phyloP scores from a whole-genome alignment of 768 basidiomycete genomes.

The Antrodiella citrinella region DNA sequence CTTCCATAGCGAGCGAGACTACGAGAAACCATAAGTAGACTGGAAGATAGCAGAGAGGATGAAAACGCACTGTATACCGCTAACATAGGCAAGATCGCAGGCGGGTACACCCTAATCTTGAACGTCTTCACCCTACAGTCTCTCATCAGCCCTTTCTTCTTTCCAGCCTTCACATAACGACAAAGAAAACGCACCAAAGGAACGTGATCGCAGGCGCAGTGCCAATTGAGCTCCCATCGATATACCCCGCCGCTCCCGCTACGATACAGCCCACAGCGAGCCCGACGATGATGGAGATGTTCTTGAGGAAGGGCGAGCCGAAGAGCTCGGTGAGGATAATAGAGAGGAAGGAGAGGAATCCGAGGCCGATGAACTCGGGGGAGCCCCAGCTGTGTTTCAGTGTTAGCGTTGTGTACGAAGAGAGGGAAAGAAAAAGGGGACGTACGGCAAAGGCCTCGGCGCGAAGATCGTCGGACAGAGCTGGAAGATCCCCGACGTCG shows the following conservation, averaged over 20 bases:
- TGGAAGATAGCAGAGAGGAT: neutral
- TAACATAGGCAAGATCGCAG: constrained; percentile 55
- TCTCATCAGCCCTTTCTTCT: neutral
- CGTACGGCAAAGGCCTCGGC: constrained; percentile 58
- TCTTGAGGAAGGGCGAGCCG: constrained; percentile 80
- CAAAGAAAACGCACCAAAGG: constrained; percentile 39
- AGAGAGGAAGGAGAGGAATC: constrained; percentile 72
- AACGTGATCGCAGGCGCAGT: constrained; percentile 75
- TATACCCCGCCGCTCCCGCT: constrained; percentile 71
- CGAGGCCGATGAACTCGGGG: constrained; percentile 78
- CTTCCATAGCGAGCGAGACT: constrained; percentile 76
- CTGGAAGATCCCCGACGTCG: constrained; percentile 55
- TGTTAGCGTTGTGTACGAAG: neutral
- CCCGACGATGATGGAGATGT: constrained; percentile 69
- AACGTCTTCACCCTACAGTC: constrained; percentile 59
- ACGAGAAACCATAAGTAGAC: neutral
- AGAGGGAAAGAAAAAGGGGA: constrained; percentile 2
- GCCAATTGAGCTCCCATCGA: constrained; percentile 55
- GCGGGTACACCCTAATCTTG: constrained; percentile 68
- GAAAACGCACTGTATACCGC: constrained; percentile 45
- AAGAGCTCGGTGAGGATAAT: constrained; percentile 78
- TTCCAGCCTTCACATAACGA: neutral
- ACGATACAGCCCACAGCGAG: constrained; percentile 75
- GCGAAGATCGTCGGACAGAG: constrained; percentile 68
- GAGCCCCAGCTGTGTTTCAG: constrained; percentile 55